These are phyloP conservation scores for Globisporangium takayamanum DNA, from an alignment of 352 stramenopile species.

Conservation along the genomic window DNA sequence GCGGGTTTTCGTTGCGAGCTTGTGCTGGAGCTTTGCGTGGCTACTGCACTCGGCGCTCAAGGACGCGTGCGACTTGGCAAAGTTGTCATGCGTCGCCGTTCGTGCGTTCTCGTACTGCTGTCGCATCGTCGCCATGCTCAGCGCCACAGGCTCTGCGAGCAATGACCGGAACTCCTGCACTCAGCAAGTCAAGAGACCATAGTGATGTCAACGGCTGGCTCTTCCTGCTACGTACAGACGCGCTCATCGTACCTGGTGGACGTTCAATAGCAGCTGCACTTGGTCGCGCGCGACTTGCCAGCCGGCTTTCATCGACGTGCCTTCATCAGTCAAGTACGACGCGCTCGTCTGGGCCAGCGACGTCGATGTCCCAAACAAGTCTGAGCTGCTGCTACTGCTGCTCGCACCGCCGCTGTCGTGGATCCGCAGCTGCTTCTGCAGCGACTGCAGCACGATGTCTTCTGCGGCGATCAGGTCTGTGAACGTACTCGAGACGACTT, in stretches of 20 bases:
- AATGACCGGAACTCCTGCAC: constrained; percentile 69
- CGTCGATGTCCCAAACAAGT: constrained; percentile 33
- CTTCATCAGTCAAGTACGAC: constrained; percentile 31
- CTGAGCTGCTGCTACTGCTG: constrained; percentile 15
- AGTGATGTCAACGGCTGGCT: not conserved
- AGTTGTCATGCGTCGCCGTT: constrained; percentile 53
- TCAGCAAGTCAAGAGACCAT: constrained; percentile 2
- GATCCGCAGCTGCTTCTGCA: constrained; percentile 49
- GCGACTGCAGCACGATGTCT: constrained; percentile 38
- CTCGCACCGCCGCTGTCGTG: constrained; percentile 28
- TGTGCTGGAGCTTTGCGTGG: constrained; percentile 55
- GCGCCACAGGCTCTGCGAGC: constrained; percentile 55
- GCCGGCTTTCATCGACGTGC: constrained; percentile 39
- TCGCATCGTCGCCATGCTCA: constrained; percentile 76
- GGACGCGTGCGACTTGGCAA: constrained; percentile 37
- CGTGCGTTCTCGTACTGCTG: constrained; percentile 66
- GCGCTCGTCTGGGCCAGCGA: constrained; percentile 12
- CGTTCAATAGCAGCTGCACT: constrained; percentile 46
- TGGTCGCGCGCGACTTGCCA: constrained; percentile 62
- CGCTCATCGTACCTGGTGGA: constrained; percentile 37
- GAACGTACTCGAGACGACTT: constrained; percentile 41
- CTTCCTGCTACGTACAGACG: not conserved
- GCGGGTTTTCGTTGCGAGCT: constrained; percentile 43
- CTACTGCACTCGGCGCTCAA: constrained; percentile 39
- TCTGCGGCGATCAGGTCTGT: constrained; percentile 54